Evolutionary conservation across 2,329 filamentous ascomycete genomes (phyloP).

Genomic region (Stachybotrys elegans): DNA sequence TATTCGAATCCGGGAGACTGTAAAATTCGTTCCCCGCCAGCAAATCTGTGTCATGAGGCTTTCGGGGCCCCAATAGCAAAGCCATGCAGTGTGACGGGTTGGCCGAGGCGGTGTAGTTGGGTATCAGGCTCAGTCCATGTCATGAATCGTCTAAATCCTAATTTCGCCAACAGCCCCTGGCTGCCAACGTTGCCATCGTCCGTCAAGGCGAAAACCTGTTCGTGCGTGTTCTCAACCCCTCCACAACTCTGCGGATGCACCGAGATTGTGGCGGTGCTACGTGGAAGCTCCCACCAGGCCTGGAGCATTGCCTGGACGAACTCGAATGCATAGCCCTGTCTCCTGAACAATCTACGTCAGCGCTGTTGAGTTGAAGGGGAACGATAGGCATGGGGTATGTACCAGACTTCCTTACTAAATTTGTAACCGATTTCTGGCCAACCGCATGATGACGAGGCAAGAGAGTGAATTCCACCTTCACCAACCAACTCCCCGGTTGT

Average conservation of each 20-base stretch:
- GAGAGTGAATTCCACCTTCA: background rate
- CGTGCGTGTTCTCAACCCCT: background rate
- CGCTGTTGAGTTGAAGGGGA: background rate
- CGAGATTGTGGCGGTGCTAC: background rate
- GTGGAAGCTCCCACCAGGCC: background rate
- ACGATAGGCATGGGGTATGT: background rate
- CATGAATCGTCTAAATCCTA: background rate
- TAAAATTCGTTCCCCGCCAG: too few relatives aligned
- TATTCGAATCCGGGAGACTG: too few relatives aligned
- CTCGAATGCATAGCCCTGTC: background rate
- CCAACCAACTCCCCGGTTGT: background rate
- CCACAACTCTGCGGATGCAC: background rate
- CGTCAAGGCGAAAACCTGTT: background rate
- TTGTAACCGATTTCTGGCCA: slow-evolving; percentile 1
- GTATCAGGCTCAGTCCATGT: background rate
- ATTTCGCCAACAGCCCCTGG: background rate
- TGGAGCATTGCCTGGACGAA: background rate
- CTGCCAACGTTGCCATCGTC: background rate
- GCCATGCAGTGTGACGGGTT: background rate
- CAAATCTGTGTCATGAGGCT: background rate
- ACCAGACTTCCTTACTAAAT: background rate
- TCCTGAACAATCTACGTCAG: background rate
- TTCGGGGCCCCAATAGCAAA: background rate
- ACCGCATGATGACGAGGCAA: background rate
- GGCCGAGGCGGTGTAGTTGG: background rate